These are phyloP conservation scores for Penicillium sp. DNA, from an alignment of 2,329 filamentous ascomycete genomes.

Conservation along the genomic window DNA sequence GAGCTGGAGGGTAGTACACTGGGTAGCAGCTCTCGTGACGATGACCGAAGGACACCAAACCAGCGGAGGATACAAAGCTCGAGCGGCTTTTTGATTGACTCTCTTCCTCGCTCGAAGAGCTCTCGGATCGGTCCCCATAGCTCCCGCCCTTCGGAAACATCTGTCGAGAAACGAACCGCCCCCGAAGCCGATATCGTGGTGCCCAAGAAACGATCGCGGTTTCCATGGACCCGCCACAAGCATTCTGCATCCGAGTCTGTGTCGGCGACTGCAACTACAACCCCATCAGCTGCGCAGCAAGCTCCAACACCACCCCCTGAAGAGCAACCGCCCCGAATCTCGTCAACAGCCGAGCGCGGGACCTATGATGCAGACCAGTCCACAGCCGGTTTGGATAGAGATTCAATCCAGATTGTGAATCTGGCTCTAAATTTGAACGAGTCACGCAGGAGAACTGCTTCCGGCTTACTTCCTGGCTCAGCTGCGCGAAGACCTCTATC, in stretches of 20 bases:
- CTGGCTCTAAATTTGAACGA: constrained; percentile 89
- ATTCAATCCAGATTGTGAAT: constrained; percentile 86
- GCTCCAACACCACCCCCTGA: constrained; percentile 10
- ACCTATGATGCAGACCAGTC: constrained; percentile 13
- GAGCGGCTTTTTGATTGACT: constrained; percentile 49
- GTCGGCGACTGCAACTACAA: constrained; percentile 16
- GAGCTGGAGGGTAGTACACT: constrained; percentile 40
- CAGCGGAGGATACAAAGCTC: constrained; percentile 34
- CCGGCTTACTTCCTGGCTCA: constrained; percentile 55
- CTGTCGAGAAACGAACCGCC: constrained; percentile 42
- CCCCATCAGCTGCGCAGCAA: constrained; percentile 11
- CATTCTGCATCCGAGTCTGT: constrained; percentile 33
- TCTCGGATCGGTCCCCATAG: constrained; percentile 26
- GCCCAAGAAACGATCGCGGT: constrained; percentile 38
- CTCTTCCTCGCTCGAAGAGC: constrained; percentile 28
- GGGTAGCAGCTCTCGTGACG: constrained; percentile 37
- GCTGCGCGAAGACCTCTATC: constrained; percentile 35
- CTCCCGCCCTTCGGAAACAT: constrained; percentile 25
- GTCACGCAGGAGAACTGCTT: constrained; percentile 61
- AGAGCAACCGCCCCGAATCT: constrained; percentile 11
- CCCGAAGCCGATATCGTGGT: constrained; percentile 35
- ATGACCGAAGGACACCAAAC: constrained; percentile 25
- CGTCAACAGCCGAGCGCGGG: constrained; percentile 13
- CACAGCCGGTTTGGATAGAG: constrained; percentile 58
- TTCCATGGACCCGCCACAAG: constrained; percentile 35